These are phyloP conservation scores for Solanum sparsipilum DNA, from an alignment of 257 asterid genomes.

Conservation along the genomic window DNA sequence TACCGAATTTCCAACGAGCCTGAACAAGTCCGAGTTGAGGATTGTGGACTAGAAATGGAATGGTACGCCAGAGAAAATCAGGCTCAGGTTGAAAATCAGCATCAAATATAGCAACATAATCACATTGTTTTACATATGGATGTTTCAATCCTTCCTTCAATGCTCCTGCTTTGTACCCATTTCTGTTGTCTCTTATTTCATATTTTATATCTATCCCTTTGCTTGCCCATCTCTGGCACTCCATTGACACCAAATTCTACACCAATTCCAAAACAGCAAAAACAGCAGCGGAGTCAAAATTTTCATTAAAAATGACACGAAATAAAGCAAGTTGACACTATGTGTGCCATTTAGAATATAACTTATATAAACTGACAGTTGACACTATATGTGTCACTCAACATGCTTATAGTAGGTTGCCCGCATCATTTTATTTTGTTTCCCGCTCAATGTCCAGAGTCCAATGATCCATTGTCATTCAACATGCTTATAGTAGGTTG, in stretches of 20 bases:
- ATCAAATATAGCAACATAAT: slow-evolving; percentile 57
- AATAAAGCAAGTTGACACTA: background rate
- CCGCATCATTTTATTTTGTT: background rate
- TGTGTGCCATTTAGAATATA: background rate
- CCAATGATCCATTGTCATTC: background rate
- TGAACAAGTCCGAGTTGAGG: slow-evolving; percentile 46
- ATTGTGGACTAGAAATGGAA: slow-evolving; percentile 48
- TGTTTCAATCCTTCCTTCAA: slow-evolving; percentile 42
- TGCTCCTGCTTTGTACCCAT: slow-evolving; percentile 66
- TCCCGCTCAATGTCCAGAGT: background rate
- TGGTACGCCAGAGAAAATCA: slow-evolving; percentile 35
- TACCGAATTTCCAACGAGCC: slow-evolving; percentile 70
- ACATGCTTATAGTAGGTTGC: background rate
- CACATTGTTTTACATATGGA: slow-evolving; percentile 36
- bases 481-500: background rate
- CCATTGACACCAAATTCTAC: slow-evolving; percentile 52
- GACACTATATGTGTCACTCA: background rate
- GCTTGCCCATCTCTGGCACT: slow-evolving; percentile 49
- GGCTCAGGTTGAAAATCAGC: slow-evolving; percentile 68
- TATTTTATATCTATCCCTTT: slow-evolving; percentile 50
- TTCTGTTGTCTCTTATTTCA: slow-evolving; percentile 40
- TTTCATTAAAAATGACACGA: background rate
- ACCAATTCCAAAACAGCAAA: background rate
- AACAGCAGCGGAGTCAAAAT: accelerated
- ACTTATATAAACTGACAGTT: background rate